Base-by-base conservation (phyloP, 768 basidiomycete species). In the Pleurotus giganteus region DNA sequence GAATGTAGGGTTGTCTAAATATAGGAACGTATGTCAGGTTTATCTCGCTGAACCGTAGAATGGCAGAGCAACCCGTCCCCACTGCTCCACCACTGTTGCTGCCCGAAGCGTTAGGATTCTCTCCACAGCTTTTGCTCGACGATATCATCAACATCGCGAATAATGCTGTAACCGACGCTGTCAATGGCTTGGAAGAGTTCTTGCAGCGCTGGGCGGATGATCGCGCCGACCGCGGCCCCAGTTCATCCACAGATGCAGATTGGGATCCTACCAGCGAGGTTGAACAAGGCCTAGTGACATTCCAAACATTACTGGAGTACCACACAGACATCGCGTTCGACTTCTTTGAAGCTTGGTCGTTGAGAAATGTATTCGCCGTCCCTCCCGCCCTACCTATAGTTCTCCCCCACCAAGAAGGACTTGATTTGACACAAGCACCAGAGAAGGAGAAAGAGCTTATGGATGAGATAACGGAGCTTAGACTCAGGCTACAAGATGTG, bases 291-390 rank as follows among this genome's bases (percentile, higher is more conserved):
- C 71, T 94, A 1, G 87, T 91, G 47, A 80, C 89, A 21, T 91
- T 96, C 59, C 91, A 95, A 67, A 94, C 94, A 0, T 77, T 95
- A 41, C 77, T 97, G 12, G 91, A 94, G 64, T 84, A 84, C 53
- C 93, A 94, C 60, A 86, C 90, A 41, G 94, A 97, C 64, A 80
- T 91, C 42, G 94, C 93, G 0, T 91, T 95, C 57, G 94, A 97
- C 67, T 89, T 88, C 65, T 91, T 97, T 62, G 93, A 94, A 70
- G 86, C 85, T 0, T 96, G 94, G 93, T 86, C 84, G 9, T 68
- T 94, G 63, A 76, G 92, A 37, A 97, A 96, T 69, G 88, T 94
- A 54, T 96, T 96, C 62, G 81, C 84, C 49, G 78, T 94, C 13
- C 82, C 86, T 0, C 74, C 80, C 2, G 83, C 85, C 57, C 63